Base-by-base conservation (phyloP, 495 filamentous ascomycete genomes). In the Xylaria castorea region DNA sequence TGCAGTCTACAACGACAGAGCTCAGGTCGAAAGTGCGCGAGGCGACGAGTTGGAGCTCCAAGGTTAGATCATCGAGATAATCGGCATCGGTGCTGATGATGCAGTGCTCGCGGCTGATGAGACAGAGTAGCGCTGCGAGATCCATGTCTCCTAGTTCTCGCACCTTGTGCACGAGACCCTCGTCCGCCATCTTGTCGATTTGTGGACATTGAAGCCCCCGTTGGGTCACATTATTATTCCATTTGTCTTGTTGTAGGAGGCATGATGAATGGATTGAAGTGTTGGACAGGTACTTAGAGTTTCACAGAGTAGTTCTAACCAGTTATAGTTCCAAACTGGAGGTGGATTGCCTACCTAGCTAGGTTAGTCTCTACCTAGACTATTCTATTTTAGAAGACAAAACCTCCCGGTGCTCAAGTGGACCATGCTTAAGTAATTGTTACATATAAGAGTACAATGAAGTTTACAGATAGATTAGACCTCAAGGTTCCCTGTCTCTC, bases 111-210 rank as follows among this genome's bases (percentile, higher is more conserved):
- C 89, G 88, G 32, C 91, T 89, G 68, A 92, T 85, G 38, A 97
- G 87, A 75, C 90, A 95, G 63, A 98, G 85, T 27, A 98, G 86
- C 16, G 91, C 82, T 34, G 96, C 96, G 53, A 99, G 89, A 81
- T 97, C 95, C 60, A 98, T 86, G 81, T 97, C 96, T 68, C 92
- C 94, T 53, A 98, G 84, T 60, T 87, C 85, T 79, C 92, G 91
- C 66, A 94, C 85, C 80, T 90, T 88, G 30, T 89, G 84, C 66
- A 89, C 81, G 58, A 95, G 83, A 53, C 78, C 79, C 77, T 83
- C 80, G 73, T 89, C 82, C 79, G 90, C 90, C 92, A 93, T 93
- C 76, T 78, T 73, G 67, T 76, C 55, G 66, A 30, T 73, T 69
- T 71, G 38, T 55, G 44, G 20, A 64, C 46, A 46, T 53, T 20